phyloP scores from a whole-genome alignment of 495 filamentous ascomycete species.

The Neurospora sp. region DNA sequence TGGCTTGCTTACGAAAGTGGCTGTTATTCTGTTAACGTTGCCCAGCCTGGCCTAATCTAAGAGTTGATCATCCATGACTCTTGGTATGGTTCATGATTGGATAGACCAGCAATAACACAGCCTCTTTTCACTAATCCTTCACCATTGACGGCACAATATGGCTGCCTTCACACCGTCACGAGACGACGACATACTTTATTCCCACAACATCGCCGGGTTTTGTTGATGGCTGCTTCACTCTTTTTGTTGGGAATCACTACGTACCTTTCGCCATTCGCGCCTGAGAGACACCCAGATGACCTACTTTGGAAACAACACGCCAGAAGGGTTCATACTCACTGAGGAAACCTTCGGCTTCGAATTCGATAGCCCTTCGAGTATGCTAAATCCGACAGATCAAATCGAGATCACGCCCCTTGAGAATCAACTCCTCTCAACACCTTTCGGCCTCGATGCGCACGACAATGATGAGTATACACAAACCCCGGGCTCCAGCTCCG shows the following conservation, averaged over 20 bases:
- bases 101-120: neutral
- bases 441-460: too few relatives aligned
- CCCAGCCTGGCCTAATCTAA: neutral
- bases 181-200: neutral
- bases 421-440: neutral
- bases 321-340: neutral
- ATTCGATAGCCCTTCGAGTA: neutral
- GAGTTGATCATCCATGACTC: neutral
- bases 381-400: neutral
- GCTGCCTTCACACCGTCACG: neutral
- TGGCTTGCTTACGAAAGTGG: neutral
- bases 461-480: neutral
- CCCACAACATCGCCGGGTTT: neutral
- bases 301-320: neutral
- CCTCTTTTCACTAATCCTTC: neutral
- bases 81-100: neutral
- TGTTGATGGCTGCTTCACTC: neutral
- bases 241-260: neutral
- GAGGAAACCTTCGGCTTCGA: neutral
- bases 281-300: neutral
- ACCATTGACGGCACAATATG: neutral
- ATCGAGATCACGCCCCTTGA: neutral
- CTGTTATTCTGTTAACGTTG: neutral
- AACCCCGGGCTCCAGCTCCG: neutral
- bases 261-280: neutral